These are phyloP conservation scores for Furculomyces boomerangus DNA, from an alignment of 371 early-diverging fungal genomes.

Conservation along the genomic window DNA sequence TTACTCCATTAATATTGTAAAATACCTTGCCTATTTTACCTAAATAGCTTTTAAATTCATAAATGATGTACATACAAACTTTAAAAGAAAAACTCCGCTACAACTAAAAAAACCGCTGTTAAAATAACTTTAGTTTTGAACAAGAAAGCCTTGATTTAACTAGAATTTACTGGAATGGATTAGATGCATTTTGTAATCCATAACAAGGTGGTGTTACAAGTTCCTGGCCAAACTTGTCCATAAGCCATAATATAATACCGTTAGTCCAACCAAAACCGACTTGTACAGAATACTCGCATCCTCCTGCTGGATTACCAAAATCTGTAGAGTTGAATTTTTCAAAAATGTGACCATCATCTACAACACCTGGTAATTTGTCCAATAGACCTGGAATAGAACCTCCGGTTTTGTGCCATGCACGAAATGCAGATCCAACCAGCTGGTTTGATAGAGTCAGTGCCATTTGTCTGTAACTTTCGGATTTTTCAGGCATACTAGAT, in stretches of 20 bases:
- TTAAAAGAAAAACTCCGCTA: too few relatives aligned
- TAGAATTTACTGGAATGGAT: too few relatives aligned
- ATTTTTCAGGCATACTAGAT: conserved; percentile 2
- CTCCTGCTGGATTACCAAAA: conserved; percentile 41
- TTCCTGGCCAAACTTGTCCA: conserved; percentile 27
- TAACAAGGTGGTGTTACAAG: conserved; percentile 11
- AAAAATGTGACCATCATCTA: conserved; percentile 40
- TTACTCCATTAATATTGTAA: too few relatives aligned
- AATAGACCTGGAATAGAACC: conserved; percentile 23
- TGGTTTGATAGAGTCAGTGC: conserved; percentile 37
- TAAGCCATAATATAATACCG: conserved; percentile 52
- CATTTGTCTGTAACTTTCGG: conserved; percentile 8
- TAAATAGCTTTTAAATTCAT: too few relatives aligned
- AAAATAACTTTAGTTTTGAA: too few relatives aligned
- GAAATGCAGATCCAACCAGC: conserved; percentile 39
- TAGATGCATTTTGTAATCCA: too few relatives aligned
- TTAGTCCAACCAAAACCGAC: conserved; percentile 92
- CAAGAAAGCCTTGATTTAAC: too few relatives aligned
- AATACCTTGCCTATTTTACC: too few relatives aligned
- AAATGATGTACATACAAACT: too few relatives aligned
- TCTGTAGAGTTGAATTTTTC: conserved; percentile 53
- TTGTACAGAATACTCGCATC: conserved; percentile 79
- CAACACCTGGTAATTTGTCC: conserved; percentile 5
- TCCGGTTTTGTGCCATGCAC: conserved; percentile 54
- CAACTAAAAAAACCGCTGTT: too few relatives aligned